Conservation (phyloP, 768 basidiomycete species). For the Lactarius pseudohatsudake region DNA sequence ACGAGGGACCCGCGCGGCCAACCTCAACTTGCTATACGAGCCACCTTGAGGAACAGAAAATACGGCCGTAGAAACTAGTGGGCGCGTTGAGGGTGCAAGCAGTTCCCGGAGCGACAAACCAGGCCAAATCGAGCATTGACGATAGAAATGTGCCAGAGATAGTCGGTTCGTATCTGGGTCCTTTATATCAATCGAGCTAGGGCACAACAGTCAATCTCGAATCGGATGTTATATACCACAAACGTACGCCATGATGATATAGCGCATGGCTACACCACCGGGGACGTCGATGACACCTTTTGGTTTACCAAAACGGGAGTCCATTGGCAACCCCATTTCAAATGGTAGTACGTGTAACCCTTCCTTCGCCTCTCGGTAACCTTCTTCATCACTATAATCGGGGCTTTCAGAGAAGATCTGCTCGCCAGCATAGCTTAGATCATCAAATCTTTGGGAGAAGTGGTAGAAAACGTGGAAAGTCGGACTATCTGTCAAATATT, state of each 20-base stretch:
- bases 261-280: constrained; percentile 65
- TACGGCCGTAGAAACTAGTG: constrained; percentile 56
- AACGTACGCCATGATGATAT: constrained; percentile 78
- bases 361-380: constrained; percentile 59
- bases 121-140: constrained; percentile 78
- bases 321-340: constrained; percentile 61
- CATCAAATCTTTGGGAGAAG: constrained; percentile 54
- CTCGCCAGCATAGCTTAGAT: constrained; percentile 43
- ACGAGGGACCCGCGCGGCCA: constrained; percentile 70
- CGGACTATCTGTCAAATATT: constrained; percentile 57
- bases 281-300: constrained; percentile 57
- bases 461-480: constrained; percentile 84
- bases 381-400: constrained; percentile 54
- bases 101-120: constrained; percentile 59
- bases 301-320: constrained; percentile 49
- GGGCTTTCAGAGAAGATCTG: constrained; percentile 39
- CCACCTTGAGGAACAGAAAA: constrained; percentile 63
- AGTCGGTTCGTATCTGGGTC: constrained; percentile 55
- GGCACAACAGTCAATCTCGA: constrained; percentile 5
- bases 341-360: constrained; percentile 76
- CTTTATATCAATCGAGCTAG: constrained; percentile 74
- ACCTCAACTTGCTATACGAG: constrained; percentile 45
- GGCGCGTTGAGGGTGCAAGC: constrained; percentile 59
- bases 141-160: constrained; percentile 89
- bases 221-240: neutral